Conservation (phyloP, 352 stramenopile species). For the Globisporangium recalcitrans region DNA sequence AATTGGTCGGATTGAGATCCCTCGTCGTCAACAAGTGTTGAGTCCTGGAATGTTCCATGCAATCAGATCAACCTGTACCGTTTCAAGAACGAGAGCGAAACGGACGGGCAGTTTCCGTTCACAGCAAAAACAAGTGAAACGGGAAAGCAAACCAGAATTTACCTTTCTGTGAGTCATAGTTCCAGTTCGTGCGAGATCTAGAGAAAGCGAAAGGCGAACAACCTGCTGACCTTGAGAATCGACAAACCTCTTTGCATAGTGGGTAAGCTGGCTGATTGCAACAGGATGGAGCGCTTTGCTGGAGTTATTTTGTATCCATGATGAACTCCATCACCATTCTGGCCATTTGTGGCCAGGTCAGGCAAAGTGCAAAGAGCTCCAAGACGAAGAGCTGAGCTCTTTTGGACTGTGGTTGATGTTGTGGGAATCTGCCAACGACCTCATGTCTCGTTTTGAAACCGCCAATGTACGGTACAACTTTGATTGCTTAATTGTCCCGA, state of each 20-base stretch:
- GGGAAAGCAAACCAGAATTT: not conserved
- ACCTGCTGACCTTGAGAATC: too few relatives aligned
- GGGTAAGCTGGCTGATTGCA: too few relatives aligned
- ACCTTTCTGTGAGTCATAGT: not conserved
- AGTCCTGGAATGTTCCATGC: not conserved
- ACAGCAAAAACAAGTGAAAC: not conserved
- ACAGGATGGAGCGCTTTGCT: too few relatives aligned
- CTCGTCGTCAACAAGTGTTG: not conserved
- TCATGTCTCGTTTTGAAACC: not conserved
- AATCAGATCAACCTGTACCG: not conserved
- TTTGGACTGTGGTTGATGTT: too few relatives aligned
- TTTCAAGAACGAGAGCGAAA: not conserved
- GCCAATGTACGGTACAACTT: not conserved
- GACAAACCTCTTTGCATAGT: too few relatives aligned
- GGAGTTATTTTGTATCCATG: too few relatives aligned
- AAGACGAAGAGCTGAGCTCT: not conserved
- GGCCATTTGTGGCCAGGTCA: not conserved
- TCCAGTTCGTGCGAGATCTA: not conserved
- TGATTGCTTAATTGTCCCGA: not conserved
- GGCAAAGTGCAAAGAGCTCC: not conserved
- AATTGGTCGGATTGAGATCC: not conserved
- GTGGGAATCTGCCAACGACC: not conserved
- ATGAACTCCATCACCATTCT: not conserved
- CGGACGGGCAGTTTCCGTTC: not conserved
- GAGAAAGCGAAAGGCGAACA: not conserved